Evolutionary conservation across 2,329 filamentous ascomycete species (phyloP), one percentile per base, ranked within the genome.

Genomic region (Nemania abortiva): DNA sequence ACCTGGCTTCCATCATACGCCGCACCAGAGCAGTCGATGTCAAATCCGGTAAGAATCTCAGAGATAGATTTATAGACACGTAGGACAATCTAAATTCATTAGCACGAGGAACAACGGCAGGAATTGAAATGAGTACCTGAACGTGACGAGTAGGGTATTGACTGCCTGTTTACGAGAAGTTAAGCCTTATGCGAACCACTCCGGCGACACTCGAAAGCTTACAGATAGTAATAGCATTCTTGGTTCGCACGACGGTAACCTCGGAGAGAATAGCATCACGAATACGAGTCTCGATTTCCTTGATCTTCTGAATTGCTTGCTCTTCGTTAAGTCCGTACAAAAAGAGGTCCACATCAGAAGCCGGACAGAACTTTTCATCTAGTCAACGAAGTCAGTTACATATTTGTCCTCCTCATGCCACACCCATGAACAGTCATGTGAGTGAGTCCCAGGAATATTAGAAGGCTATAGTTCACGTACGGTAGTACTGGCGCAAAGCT

Each of bases 331-430:
- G 84, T 0, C 91, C 93, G 75, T 96, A 95, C 34, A 97, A 81
- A 77, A 97, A 97, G 2, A 97, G 85, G 78, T 97, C 94, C 10
- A 97, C 92, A 78, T 97, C 94, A 3, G 92, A 95, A 0, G 93
- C 93, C 0, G 93, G 93, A 53, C 76, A 77, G 50, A 77, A 77
- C 56, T 74, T 73, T 57, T 77, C 72, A 60, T 77, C 70, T 73
- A 53, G 63, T 31, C 7, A 18, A 24, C 3, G 18, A 37, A 37
- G 29, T 73, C 15, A 73, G 64, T 20, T 11, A 57, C 62, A 39
- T 20, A 6, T 47, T 34, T 9, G n/a, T 55, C 37, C n/a, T 34
- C 42, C 15, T 27, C 11, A 3, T 11, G 39, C 18, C 1, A 53
- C 15, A 9, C 3, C 39, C 20, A 9, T 20, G 34, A 49, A n/a